Base-by-base conservation (phyloP, 345 rosid species). In the Punica granatum region DNA sequence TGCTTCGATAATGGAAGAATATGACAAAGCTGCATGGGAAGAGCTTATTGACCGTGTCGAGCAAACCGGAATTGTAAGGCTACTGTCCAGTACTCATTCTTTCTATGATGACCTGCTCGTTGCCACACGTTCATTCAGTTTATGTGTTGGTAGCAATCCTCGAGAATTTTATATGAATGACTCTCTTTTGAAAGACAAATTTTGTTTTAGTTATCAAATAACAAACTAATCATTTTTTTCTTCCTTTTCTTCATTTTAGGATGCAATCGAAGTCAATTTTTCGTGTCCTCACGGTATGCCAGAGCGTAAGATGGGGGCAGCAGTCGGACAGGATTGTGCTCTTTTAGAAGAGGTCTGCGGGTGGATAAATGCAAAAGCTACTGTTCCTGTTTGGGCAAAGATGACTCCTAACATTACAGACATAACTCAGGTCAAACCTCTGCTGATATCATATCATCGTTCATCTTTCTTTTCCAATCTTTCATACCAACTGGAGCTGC, bases 241-340 rank as follows among this genome's bases (percentile, higher is more conserved):
- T 2, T 12, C 18, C 19, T 23, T n/a, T 39, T 19, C 19, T 14
- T 37, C 26, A 62, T 62, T 25, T 26, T 68, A 94, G 98, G 99
- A 94, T 84, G 99, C 96, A 15, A 80, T 94, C 61, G 99, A 94
- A 69, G 79, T 94, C 73, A 94, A 94, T 73, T 94, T 94, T 79
- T 94, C 98, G 33, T 94, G 99, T 76, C 99, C 99, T 68, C 99
- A 91, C 30, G 98, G 99, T 28, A 94, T 94, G 99, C 99, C 99
- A 9, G 99, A 91, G 77, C 90, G 99, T 35, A 91, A 82, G 81
- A 91, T 94, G 99, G 99, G 98, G 65, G 97, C 97, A 2, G 99
- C 99, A 11, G 96, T 94, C 16, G 98, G 99, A 63, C 96, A 94
- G 79, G 99, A 94, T 69, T 89, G 96, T 77, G 79, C 60, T 8